Base-by-base conservation (phyloP, 306 rosid genomes). In the Boehmeria nivea region DNA sequence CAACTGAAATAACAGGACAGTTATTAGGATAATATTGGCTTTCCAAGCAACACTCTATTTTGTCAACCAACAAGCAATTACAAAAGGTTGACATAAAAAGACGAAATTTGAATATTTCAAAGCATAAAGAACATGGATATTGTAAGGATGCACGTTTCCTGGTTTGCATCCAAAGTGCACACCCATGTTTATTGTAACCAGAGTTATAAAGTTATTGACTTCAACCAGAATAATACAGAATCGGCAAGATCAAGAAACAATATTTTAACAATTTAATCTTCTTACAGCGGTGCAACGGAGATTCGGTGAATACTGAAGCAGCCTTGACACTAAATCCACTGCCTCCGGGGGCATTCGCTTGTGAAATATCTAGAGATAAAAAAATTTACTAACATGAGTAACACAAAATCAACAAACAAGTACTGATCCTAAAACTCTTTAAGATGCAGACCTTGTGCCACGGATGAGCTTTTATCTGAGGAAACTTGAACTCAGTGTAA, bases 201-300 rank as follows among this genome's bases (percentile, higher is more conserved):
- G n/a, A n/a, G n/a, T n/a, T n/a, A n/a, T n/a, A n/a, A n/a, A n/a
- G n/a, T n/a, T n/a, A n/a, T n/a, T n/a, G n/a, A n/a, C n/a, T n/a
- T n/a, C n/a, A n/a, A n/a, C n/a, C n/a, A n/a, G n/a, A n/a, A n/a
- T n/a, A n/a, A n/a, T n/a, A n/a, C n/a, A n/a, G n/a, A n/a, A n/a
- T n/a, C n/a, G n/a, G n/a, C n/a, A n/a, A n/a, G n/a, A n/a, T n/a
- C n/a, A n/a, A n/a, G n/a, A 40, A 11, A 11, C 5, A 40, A n/a
- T 11, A 12, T 40, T 40, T 6, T 40, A 6, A 49, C 2, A 57
- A 20, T 7, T 46, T 23, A 44, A 72, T 36, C 34, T 56, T 62
- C 95, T 89, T 83, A 89, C 97, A 18, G 97, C 89, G 2, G 94
- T 83, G 69, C 95, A 89, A 37, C 97, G 95, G 44, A 89, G 82